Base-by-base conservation (phyloP, 1,139 yeast species). In the Zygoascus sp. region DNA sequence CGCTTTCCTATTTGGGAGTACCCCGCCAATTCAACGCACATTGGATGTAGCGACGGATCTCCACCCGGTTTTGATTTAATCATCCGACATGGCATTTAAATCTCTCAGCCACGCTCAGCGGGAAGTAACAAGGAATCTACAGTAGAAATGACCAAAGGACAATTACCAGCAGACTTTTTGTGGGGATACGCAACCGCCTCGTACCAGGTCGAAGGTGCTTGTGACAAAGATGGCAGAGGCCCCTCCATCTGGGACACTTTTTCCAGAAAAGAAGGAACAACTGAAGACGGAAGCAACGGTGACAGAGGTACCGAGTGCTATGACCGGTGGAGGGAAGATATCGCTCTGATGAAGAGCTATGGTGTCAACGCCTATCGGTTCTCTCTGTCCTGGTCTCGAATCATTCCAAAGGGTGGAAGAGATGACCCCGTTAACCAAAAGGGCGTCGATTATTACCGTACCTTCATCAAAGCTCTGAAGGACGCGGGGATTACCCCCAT, bases 161-260 rank as follows among this genome's bases (percentile, higher is more conserved):
- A 10, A 25, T 6, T 25, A 25, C 28, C 28, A 25, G 28, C 28
- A n/a, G 54, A 46, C 32, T 53, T 53, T 32, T 38, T 53, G 2
- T 53, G 54, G 54, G 57, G 57, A 15, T 34, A 40, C 45, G 53
- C 51, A 8, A 42, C 47, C 7, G 42, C 53, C 7, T 53, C 55
- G 2, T 36, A 43, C 19, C 71, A 67, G 50, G 60, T 65, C 25
- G 71, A 67, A 54, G 70, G 70, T 27, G 69, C 70, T 8, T 51
- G 60, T 13, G 58, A 59, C 25, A 66, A 53, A 37, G 65, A 64
- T 42, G 69, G 69, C 11, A 56, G 63, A 44, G 50, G 62, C 2
- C 70, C 69, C 15, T 45, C 28, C 4, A 21, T 37, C 25, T 37
- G 20, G 19, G 40, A 37, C 21, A 37, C 17, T 17, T 6, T 20